Conservation (phyloP, 345 rosid genomes). For the Boechera divaricarpa region DNA sequence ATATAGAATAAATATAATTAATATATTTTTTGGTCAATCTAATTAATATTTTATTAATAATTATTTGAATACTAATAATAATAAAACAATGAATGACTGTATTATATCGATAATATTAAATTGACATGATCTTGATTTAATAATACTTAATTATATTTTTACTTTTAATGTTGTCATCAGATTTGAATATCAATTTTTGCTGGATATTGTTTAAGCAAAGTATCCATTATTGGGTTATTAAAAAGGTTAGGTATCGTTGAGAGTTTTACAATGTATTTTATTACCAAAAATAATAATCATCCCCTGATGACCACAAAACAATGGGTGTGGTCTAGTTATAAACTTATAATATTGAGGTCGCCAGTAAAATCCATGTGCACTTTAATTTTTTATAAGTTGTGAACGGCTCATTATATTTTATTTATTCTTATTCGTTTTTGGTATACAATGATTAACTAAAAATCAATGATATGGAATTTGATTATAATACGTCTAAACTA, state of each 20-base stretch:
- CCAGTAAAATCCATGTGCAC: conserved; percentile 32
- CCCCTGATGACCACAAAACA: conserved; percentile 16
- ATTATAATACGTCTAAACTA: background rate
- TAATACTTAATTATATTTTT: background rate
- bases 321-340: background rate
- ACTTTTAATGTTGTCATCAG: background rate
- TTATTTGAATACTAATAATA: no score
- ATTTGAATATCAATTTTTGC: conserved; percentile 12
- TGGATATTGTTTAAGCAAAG: conserved; percentile 11
- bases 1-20: background rate
- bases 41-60: no score
- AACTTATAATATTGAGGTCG: background rate
- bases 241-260: background rate
- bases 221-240: conserved; percentile 6
- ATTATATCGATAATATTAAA: background rate
- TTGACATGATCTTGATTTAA: background rate
- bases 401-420: conserved; percentile 15
- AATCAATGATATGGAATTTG: conserved; percentile 13
- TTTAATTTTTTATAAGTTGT: background rate
- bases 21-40: no score
- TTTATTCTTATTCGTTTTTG: background rate
- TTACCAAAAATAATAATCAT: background rate
- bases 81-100: background rate
- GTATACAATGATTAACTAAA: conserved; percentile 14
- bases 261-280: background rate